These are phyloP conservation scores for Ceratocystis albifundus DNA, from an alignment of 2,329 filamentous ascomycete genomes.

Conservation along the genomic window DNA sequence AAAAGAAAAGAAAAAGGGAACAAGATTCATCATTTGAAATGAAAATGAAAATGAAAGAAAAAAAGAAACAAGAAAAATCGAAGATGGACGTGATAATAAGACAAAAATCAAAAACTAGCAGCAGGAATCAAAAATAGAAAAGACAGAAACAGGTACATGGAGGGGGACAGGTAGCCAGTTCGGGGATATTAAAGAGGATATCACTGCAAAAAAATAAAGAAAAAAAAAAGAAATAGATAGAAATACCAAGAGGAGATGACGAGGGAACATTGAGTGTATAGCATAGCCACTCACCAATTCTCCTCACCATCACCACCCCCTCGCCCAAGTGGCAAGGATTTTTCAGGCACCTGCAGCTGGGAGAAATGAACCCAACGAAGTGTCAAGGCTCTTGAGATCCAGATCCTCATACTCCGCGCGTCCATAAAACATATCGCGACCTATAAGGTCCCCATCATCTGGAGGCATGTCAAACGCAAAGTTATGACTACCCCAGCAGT, in stretches of 20 bases:
- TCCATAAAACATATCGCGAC: slow-evolving; percentile 12
- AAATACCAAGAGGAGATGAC: background rate
- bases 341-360: background rate
- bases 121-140: slow-evolving; percentile 2
- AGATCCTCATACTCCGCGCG: slow-evolving; percentile 10
- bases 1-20: slow-evolving; percentile 8
- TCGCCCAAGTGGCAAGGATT: background rate
- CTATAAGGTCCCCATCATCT: slow-evolving; percentile 13
- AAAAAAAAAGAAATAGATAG: too few relatives aligned
- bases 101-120: background rate
- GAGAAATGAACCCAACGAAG: background rate
- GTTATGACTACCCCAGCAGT: background rate
- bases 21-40: slow-evolving; percentile 9
- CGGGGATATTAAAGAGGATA: background rate
- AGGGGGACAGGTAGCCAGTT: background rate
- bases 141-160: slow-evolving; percentile 1
- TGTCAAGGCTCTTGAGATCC: slow-evolving; percentile 8
- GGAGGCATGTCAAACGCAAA: background rate
- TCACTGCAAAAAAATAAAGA: slow-evolving; percentile 1
- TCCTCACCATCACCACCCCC: background rate
- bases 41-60: too few relatives aligned
- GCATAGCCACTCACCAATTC: too few relatives aligned
- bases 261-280: background rate
- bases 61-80: slow-evolving; percentile 1
- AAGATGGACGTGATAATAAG: background rate